Conservation (phyloP, 768 basidiomycete species). For the Amanita pallidorosea region DNA sequence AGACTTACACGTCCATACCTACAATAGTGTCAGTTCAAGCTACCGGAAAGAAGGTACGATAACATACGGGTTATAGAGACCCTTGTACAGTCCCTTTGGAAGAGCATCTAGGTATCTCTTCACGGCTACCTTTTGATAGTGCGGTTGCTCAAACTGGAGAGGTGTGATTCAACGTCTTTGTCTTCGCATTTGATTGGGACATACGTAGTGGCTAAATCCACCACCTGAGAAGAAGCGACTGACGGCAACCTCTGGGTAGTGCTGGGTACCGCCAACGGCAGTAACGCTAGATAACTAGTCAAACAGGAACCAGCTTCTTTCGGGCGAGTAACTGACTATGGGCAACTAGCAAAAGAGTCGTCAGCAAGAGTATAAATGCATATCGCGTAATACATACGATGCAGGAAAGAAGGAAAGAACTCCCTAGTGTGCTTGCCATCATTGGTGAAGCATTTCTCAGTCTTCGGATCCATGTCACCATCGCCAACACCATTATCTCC, state of each 20-base stretch:
- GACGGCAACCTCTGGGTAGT: constrained; percentile 42
- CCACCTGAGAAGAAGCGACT: constrained; percentile 50
- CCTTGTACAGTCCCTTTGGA: constrained; percentile 27
- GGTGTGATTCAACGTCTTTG: not conserved
- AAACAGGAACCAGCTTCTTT: not conserved
- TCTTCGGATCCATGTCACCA: constrained; percentile 36
- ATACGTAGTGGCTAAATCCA: constrained; percentile 63
- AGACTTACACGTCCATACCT: constrained; percentile 40
- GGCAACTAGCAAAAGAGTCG: constrained; percentile 21
- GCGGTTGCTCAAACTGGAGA: constrained; percentile 13
- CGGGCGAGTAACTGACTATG: constrained; percentile 26
- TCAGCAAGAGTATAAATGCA: constrained; percentile 13
- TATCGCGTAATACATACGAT: constrained; percentile 23
- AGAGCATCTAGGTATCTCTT: constrained; percentile 26
- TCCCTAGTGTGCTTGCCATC: constrained; percentile 37
- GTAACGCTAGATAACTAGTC: constrained; percentile 41
- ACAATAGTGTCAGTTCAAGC: not conserved
- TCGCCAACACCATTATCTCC: constrained; percentile 64
- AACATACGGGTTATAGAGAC: constrained; percentile 43
- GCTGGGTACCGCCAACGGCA: constrained; percentile 50
- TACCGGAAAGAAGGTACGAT: not conserved
- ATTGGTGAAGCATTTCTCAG: constrained; percentile 45
- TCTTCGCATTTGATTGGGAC: constrained; percentile 5
- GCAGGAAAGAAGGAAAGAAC: constrained; percentile 54
- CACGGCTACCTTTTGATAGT: constrained; percentile 35